Conservation (phyloP, 495 filamentous ascomycete species). For the Tuber aestivum region DNA sequence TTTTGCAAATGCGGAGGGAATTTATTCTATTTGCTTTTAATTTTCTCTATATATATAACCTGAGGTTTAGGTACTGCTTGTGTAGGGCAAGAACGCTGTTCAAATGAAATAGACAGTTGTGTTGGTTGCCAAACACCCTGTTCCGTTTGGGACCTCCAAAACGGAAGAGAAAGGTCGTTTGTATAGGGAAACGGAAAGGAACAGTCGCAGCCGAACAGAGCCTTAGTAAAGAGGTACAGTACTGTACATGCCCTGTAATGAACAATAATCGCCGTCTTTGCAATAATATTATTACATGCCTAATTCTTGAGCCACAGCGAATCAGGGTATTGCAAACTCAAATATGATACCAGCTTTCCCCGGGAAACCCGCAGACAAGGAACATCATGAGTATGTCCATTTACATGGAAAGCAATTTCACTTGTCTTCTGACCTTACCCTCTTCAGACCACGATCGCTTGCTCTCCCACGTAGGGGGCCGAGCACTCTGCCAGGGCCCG, state of each 20-base stretch:
- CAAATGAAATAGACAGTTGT: no score
- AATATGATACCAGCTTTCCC: neutral
- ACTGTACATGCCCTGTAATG: neutral
- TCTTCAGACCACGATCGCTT: neutral
- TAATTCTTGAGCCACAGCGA: neutral
- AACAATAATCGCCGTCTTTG: neutral
- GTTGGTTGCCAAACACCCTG: no score
- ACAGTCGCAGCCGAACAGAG: no score
- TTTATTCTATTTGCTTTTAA: no score
- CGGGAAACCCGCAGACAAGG: neutral
- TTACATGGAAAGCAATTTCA: slow-evolving; percentile 10
- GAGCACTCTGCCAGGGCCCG: slow-evolving; percentile 21
- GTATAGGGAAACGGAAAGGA: no score
- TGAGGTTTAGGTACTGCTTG: no score
- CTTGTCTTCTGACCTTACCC: neutral
- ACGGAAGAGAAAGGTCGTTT: no score
- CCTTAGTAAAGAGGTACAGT: no score
- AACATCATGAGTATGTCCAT: slow-evolving; percentile 6
- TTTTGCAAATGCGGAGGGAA: no score
- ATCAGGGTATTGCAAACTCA: neutral
- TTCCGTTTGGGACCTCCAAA: no score
- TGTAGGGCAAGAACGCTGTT: no score
- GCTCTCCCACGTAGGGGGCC: slow-evolving; percentile 6
- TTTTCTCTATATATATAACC: no score
- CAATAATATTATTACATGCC: neutral